Conservation (phyloP, 2,329 filamentous ascomycete genomes). For the Trichoderma koningii region DNA sequence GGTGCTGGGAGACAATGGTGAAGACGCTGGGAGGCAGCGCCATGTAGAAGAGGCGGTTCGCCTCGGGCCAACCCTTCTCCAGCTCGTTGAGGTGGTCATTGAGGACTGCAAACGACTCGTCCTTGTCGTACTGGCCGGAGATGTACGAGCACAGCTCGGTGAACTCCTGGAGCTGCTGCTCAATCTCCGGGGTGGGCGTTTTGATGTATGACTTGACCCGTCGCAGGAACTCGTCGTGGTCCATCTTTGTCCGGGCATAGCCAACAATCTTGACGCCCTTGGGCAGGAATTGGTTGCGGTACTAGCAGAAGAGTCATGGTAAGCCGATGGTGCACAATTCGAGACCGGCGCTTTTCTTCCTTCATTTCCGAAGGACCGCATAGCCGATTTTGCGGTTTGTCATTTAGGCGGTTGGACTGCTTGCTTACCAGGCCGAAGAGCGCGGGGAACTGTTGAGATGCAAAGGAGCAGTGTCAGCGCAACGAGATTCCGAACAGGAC, state of each 20-base stretch:
- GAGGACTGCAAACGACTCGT: constrained; percentile 87
- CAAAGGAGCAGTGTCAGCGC: constrained; percentile 23
- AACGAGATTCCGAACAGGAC: constrained; percentile 17
- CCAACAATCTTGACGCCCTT: constrained; percentile 96
- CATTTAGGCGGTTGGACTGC: not conserved
- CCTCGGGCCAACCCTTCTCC: constrained; percentile 79
- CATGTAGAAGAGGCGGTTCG: constrained; percentile 98
- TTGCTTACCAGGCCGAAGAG: constrained; percentile 91
- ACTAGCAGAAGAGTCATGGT: constrained; percentile 60
- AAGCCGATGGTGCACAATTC: constrained; percentile 12
- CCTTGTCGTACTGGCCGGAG: constrained; percentile 96
- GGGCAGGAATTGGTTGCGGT: constrained; percentile 97
- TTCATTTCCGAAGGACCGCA: not conserved
- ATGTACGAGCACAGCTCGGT: constrained; percentile 86
- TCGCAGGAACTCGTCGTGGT: constrained; percentile 91
- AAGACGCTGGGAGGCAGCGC: constrained; percentile 96
- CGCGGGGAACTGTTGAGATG: constrained; percentile 74
- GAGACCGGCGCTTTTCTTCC: not conserved
- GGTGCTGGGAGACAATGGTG: constrained; percentile 93
- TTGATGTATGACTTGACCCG: constrained; percentile 98
- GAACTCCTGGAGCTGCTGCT: constrained; percentile 93
- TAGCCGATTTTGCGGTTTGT: not conserved
- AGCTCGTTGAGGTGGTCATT: constrained; percentile 83
- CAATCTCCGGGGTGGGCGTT: constrained; percentile 94
- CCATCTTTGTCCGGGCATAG: constrained; percentile 99